Conservation (phyloP, 2,329 filamentous ascomycete genomes). For the Pezicula radicicola region DNA sequence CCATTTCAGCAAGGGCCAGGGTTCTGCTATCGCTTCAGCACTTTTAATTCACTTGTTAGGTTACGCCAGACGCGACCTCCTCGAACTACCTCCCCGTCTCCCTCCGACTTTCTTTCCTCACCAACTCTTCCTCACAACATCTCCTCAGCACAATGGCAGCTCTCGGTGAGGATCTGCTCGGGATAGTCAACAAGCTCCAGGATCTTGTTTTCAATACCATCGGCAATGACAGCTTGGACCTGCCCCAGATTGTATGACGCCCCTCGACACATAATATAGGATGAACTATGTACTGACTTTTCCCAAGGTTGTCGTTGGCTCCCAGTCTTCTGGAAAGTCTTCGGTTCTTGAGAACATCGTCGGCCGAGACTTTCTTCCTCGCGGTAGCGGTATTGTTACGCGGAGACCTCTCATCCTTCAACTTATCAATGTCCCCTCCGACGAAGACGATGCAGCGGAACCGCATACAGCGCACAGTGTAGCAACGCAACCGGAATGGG, state of each 20-base stretch:
- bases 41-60: neutral
- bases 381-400: conserved; percentile 95
- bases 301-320: conserved; percentile 88
- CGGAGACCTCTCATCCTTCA: conserved; percentile 92
- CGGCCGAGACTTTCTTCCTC: conserved; percentile 92
- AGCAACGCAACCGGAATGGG: conserved; percentile 70
- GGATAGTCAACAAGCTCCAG: conserved; percentile 96
- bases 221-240: conserved; percentile 94
- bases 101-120: conserved; percentile 1
- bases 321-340: conserved; percentile 96
- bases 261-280: conserved; percentile 9
- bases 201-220: conserved; percentile 99
- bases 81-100: neutral
- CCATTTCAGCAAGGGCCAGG: neutral
- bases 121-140: conserved; percentile 3
- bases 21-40: neutral
- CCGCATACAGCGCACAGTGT: conserved; percentile 78
- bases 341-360: conserved; percentile 99
- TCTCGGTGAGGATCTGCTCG: conserved; percentile 91
- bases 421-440: conserved; percentile 89
- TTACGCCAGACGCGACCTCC: conserved; percentile 10
- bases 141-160: conserved; percentile 66
- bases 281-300: conserved; percentile 13
- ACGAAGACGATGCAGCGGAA: conserved; percentile 65
- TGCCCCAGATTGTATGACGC: conserved; percentile 88